phyloP scores from a whole-genome alignment of 805 yeast genomes.

The Starmerella bombicola region DNA sequence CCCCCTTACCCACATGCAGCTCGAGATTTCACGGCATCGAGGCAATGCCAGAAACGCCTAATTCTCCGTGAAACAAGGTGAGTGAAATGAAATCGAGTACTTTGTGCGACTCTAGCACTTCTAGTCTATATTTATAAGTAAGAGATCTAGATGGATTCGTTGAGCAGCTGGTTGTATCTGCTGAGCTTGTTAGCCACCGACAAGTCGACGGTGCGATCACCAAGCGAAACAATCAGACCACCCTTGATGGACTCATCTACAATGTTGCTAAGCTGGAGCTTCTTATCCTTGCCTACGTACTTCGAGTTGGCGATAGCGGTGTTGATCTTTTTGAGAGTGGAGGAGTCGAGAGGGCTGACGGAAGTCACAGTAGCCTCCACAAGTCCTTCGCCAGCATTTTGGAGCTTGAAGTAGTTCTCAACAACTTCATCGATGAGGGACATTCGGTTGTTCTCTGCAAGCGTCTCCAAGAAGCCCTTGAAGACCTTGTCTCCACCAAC shows the following conservation, averaged over 20 bases:
- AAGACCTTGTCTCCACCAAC: conserved; percentile 55
- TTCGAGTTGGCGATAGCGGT: conserved; percentile 63
- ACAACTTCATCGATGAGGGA: conserved; percentile 51
- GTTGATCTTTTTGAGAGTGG: conserved; percentile 64
- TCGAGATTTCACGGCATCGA: too few relatives aligned
- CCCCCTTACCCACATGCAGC: too few relatives aligned
- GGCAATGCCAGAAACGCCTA: too few relatives aligned
- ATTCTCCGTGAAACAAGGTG: too few relatives aligned
- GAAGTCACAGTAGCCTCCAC: conserved; percentile 90
- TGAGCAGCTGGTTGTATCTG: conserved; percentile 76
- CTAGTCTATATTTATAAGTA: too few relatives aligned
- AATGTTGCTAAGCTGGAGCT: conserved; percentile 68
- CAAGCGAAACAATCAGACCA: conserved; percentile 90
- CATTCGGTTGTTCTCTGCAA: conserved; percentile 92
- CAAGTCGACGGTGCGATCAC: conserved; percentile 92
- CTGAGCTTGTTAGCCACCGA: conserved; percentile 73
- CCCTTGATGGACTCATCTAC: conserved; percentile 88
- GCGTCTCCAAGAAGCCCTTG: conserved; percentile 64
- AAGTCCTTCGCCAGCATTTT: conserved; percentile 81
- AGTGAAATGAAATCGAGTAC: too few relatives aligned
- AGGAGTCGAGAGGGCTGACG: conserved; percentile 68
- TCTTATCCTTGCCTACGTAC: conserved; percentile 75
- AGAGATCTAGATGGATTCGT: conserved; percentile 58
- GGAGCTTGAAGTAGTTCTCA: conserved; percentile 59
- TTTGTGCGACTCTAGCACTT: too few relatives aligned